Evolutionary conservation across 2,329 filamentous ascomycete genomes (phyloP), one percentile per base, ranked within the genome.

Genomic region (Plenodomus tracheiphilus): DNA sequence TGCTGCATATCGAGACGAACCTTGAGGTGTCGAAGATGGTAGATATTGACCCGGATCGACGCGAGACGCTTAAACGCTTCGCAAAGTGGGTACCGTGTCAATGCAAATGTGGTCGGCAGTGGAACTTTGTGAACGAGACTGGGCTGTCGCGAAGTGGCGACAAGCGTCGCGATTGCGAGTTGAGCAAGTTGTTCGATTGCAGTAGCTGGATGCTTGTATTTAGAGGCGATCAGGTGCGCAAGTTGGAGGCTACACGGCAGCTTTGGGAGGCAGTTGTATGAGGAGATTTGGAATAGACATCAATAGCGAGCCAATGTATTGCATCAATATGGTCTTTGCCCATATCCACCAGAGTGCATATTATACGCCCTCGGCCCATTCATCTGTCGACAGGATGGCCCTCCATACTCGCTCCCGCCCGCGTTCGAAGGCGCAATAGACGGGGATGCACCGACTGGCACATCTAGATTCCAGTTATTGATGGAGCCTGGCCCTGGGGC

Each of bases 11-110:
- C 10, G 47, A 50, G 18, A 39, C 39, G 3, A 39, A 21, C 11
- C 44, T 50, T 28, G 18, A 18, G 43, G 19, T 28, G 1, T 40
- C 39, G 16, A 40, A 36, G n/a, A 47, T 47, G 34, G 37, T 25
- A 6, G 28, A 19, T 5, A 16, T 46, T 10, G 47, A 50, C 10
- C 28, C 35, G 10, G 41, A 50, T 21, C 39, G 44, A n/a, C 47
- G 43, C 17, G 47, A 50, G 18, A 50, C 42, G 22, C 47, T 50
- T 1, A 50, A 47, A 20, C 39, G 47, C 13, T 50, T 50, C 28
- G 3, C 35, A 11, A 47, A 43, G 4, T 47, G 47, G 47, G 47
- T 50, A 2, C 39, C 39, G 6, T 50, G 47, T 17, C 39, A 50
- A 21, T 50, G 47, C 17, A 36, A 39, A 2, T 49, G 46, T 32